Percentiles rank a stretch among this genome's conserved stretches.
Conservation (phyloP, 495 filamentous ascomycete genomes). For the Jackrogersella minutella region DNA sequence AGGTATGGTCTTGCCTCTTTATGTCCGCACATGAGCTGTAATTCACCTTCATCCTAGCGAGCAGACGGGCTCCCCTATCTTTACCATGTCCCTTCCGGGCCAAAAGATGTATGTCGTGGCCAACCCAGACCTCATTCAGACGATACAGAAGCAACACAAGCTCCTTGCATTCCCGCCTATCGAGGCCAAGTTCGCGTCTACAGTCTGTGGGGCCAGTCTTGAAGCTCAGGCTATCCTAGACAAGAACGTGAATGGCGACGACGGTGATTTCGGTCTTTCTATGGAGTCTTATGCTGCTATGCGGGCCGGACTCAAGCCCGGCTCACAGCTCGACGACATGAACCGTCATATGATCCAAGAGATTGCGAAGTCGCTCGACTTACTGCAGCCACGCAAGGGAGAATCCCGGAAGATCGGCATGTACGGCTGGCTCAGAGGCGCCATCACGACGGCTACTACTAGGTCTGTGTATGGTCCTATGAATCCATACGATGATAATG, state of each 20-base stretch:
- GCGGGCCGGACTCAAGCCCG: constrained; percentile 44
- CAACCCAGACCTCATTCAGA: constrained; percentile 45
- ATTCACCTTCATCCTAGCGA: neutral
- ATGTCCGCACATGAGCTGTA: too few species aligned
- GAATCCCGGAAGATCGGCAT: constrained; percentile 14
- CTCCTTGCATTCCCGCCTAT: constrained; percentile 51
- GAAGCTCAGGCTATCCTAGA: constrained; percentile 40
- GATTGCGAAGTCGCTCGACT: constrained; percentile 17
- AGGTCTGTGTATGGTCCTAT: constrained; percentile 57
- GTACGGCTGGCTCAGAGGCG: constrained; percentile 51
- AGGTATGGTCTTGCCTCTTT: neutral
- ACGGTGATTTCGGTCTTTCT: constrained; percentile 45
- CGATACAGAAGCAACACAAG: constrained; percentile 46
- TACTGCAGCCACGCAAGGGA: constrained; percentile 20
- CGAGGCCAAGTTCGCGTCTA: constrained; percentile 46
- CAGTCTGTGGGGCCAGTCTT: constrained; percentile 42
- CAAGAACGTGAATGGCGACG: constrained; percentile 34
- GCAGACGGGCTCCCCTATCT: constrained; percentile 42
- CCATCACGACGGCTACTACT: constrained; percentile 59
- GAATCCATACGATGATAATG: constrained; percentile 58
- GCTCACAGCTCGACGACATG: constrained; percentile 48
- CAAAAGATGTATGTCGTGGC: constrained; percentile 52
- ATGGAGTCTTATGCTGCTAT: constrained; percentile 46
- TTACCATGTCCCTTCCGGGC: constrained; percentile 46
- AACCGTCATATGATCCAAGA: constrained; percentile 47